Percentiles rank a stretch among this genome's conserved stretches.
Conservation (phyloP, 352 stramenopile genomes). For the Pythium volutum region DNA sequence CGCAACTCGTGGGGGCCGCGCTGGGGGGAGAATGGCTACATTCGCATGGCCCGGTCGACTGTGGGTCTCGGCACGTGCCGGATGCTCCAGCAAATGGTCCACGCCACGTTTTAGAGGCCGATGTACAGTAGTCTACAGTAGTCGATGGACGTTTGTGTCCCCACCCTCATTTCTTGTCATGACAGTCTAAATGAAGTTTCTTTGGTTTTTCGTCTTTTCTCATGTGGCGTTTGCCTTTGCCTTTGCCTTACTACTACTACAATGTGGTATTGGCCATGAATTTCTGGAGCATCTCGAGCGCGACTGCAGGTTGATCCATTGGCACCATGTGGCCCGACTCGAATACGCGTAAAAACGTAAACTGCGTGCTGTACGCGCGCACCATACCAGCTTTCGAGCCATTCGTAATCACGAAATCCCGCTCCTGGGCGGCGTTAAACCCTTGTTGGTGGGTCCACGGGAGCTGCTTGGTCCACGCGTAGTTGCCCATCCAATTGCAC, state of each 20-base stretch:
- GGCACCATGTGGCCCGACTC: slow-evolving; percentile 91
- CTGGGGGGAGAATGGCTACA: slow-evolving; percentile 96
- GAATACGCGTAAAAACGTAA: slow-evolving; percentile 88
- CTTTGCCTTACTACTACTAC: too few species aligned
- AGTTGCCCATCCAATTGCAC: slow-evolving; percentile 93
- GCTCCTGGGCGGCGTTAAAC: slow-evolving; percentile 48
- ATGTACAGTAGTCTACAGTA: too few species aligned
- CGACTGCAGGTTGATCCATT: slow-evolving; percentile 72
- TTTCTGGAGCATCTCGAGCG: slow-evolving; percentile 59
- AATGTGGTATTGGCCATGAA: slow-evolving; percentile 32
- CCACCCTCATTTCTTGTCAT: too few species aligned
- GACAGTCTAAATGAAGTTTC: too few species aligned
- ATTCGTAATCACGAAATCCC: slow-evolving; percentile 12
- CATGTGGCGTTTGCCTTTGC: too few species aligned
- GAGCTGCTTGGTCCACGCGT: slow-evolving; percentile 85
- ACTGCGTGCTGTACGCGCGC: slow-evolving; percentile 13
- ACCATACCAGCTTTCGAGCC: slow-evolving; percentile 18
- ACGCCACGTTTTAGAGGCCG: slow-evolving; percentile 25
- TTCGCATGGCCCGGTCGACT: slow-evolving; percentile 81
- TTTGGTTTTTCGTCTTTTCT: too few species aligned
- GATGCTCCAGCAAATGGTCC: slow-evolving; percentile 35
- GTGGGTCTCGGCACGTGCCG: slow-evolving; percentile 27
- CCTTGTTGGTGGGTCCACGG: slow-evolving; percentile 76
- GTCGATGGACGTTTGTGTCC: too few species aligned
- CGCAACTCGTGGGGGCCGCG: slow-evolving; percentile 97